These are phyloP conservation scores for Termitomyces sp. DNA, from an alignment of 768 basidiomycete species.

Conservation along the genomic window DNA sequence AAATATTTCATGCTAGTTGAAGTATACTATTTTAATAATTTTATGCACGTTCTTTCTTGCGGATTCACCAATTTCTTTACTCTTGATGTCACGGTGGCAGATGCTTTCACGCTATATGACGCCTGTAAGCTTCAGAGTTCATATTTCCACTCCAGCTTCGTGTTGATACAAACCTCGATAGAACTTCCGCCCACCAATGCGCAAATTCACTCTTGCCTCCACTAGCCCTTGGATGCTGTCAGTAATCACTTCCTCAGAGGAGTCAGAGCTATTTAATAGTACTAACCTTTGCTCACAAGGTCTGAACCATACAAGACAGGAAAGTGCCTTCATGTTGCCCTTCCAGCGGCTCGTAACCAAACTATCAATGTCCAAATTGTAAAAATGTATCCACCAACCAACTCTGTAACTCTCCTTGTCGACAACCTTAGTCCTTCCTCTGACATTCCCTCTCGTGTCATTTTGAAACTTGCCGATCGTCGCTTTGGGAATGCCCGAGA, in stretches of 20 bases:
- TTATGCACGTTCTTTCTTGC: too few species aligned
- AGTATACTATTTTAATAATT: too few species aligned
- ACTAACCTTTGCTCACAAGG: background rate
- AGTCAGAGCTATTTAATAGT: background rate
- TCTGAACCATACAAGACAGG: background rate
- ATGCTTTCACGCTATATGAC: background rate
- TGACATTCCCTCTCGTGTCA: background rate
- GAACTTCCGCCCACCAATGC: background rate
- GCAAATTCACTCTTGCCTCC: background rate
- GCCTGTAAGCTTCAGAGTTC: background rate
- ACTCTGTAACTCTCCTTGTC: background rate
- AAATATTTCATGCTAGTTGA: too few species aligned
- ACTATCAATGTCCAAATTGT: background rate
- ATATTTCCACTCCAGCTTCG: background rate
- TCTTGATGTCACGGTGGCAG: too few species aligned
- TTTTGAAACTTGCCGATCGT: background rate
- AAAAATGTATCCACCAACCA: background rate
- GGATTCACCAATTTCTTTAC: too few species aligned
- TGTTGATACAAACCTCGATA: background rate
- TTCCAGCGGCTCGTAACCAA: background rate
- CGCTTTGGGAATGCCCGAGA: background rate
- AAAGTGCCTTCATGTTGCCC: background rate
- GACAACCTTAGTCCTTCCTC: background rate
- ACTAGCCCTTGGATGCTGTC: background rate
- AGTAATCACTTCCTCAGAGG: background rate